Percentiles rank a stretch among this genome's conserved stretches.
These are phyloP conservation scores for Achlya hypogyna DNA, from an alignment of 352 stramenopile species.

Conservation along the genomic window DNA sequence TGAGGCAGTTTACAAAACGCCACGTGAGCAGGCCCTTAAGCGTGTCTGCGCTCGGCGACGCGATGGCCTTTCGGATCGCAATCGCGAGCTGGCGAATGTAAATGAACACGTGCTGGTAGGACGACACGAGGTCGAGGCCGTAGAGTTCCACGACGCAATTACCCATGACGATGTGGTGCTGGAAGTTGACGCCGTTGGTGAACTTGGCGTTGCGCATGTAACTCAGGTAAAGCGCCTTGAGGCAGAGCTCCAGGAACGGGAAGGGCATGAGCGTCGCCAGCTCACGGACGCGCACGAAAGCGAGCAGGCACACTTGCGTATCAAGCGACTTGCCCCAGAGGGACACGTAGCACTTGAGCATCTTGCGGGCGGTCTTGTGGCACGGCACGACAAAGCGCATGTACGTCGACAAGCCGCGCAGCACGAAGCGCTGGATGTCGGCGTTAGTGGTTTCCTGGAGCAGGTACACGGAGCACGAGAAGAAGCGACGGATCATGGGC, in stretches of 20 bases:
- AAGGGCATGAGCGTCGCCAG: constrained; percentile 92
- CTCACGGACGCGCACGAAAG: constrained; percentile 94
- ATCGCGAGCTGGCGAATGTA: constrained; percentile 99
- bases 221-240: constrained; percentile 94
- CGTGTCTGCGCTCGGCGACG: constrained; percentile 85
- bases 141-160: constrained; percentile 99
- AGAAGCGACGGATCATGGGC: constrained; percentile 86
- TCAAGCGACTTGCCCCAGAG: constrained; percentile 80
- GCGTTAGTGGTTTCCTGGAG: constrained; percentile 78
- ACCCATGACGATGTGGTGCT: constrained; percentile 86
- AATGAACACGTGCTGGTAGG: constrained; percentile 99
- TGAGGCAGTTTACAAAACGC: constrained; percentile 97
- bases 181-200: constrained; percentile 77
- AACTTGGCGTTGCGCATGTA: constrained; percentile 96
- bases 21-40: constrained; percentile 91
- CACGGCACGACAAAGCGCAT: constrained; percentile 57
- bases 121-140: constrained; percentile 90
- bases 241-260: constrained; percentile 92
- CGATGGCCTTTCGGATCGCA: constrained; percentile 93
- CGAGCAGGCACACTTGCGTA: constrained; percentile 79
- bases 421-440: constrained; percentile 74
- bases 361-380: constrained; percentile 45
- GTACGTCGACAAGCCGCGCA: constrained; percentile 73
- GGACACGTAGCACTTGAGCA: constrained; percentile 81
- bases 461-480: constrained; percentile 88